phyloP scores from a whole-genome alignment of 331 rosid species.

The Malus hybrid region DNA sequence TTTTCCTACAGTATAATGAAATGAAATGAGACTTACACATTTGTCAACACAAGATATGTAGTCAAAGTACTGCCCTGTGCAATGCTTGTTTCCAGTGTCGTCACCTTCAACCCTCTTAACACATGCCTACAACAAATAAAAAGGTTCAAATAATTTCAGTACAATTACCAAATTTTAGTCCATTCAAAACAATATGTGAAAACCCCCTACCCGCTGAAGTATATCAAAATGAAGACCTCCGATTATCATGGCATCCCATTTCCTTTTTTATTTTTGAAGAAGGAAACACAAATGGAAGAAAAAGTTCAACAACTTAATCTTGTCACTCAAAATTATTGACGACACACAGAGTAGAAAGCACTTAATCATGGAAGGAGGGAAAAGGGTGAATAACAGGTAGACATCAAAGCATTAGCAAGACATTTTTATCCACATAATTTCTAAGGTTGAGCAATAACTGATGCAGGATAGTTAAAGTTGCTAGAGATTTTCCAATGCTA shows the following conservation, averaged over 20 bases:
- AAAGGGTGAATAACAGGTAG: background rate
- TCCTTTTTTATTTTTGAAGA: background rate
- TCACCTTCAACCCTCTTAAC: conserved; percentile 13
- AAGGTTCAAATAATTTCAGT: background rate
- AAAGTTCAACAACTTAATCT: background rate
- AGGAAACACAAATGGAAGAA: background rate
- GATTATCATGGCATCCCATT: background rate
- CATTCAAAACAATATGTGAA: background rate
- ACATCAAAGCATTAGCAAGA: background rate
- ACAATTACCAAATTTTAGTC: background rate
- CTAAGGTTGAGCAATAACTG: background rate
- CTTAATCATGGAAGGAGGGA: background rate
- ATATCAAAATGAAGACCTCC: background rate
- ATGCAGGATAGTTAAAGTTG: background rate
- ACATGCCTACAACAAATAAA: background rate
- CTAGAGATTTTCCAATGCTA: background rate
- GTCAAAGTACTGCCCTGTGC: conserved; percentile 12
- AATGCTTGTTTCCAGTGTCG: conserved; percentile 1
- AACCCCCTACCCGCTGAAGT: background rate
- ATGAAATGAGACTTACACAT: conserved; percentile 8
- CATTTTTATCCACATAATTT: background rate
- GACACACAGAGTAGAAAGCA: too few relatives aligned
- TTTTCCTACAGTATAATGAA: background rate
- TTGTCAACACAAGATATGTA: conserved; percentile 14
- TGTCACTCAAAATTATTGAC: background rate